Conservation (phyloP, 164 flowering plant species). For the Vitis rupestris region DNA sequence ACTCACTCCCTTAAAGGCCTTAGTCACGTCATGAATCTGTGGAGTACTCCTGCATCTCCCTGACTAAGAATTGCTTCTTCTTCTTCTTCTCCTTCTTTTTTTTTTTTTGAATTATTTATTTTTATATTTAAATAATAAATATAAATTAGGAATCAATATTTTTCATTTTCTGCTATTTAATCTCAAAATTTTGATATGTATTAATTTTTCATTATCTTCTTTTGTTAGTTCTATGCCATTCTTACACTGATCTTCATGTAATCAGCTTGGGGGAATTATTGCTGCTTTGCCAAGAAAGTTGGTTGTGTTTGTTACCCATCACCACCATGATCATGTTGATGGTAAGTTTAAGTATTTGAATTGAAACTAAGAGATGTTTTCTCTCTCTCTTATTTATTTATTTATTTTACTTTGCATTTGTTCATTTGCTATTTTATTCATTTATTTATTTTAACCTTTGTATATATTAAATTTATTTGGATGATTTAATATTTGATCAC, state of each 20-base stretch:
- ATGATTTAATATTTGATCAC: not conserved
- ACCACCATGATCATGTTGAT: slow-evolving; percentile 90
- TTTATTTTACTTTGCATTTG: too few relatives aligned
- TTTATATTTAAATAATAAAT: too few relatives aligned
- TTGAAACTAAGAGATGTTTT: not conserved
- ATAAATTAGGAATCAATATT: not conserved
- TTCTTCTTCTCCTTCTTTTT: not conserved
- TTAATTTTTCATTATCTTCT: not conserved
- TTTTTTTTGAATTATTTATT: not conserved
- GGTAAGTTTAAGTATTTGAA: slow-evolving; percentile 43
- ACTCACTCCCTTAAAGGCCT: not conserved
- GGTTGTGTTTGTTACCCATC: slow-evolving; percentile 92
- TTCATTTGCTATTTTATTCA: too few relatives aligned
- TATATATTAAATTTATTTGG: not conserved
- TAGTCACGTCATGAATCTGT: not conserved
- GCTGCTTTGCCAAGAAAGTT: slow-evolving; percentile 80
- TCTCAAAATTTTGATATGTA: not conserved
- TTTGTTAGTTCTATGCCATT: not conserved
- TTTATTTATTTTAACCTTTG: not conserved
- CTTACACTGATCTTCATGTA: slow-evolving; percentile 12
- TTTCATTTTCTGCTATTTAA: not conserved
- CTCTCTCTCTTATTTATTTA: too few relatives aligned
- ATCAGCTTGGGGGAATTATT: slow-evolving; percentile 71
- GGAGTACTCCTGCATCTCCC: not conserved
- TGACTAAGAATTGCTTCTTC: not conserved